Conservation (phyloP, 345 rosid species). For the Eucalyptus curtisii region DNA sequence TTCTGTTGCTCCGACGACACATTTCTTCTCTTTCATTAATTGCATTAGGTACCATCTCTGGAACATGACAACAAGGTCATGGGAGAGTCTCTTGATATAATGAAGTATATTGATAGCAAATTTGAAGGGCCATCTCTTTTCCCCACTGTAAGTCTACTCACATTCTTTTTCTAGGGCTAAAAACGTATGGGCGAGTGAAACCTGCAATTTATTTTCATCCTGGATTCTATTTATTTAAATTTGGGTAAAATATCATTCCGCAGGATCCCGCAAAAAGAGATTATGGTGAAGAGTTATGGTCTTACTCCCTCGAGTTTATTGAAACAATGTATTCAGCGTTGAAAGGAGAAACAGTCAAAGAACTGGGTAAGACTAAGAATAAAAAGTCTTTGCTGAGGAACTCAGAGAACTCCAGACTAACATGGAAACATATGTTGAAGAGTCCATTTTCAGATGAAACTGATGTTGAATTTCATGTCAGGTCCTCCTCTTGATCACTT, state of each 20-base stretch:
- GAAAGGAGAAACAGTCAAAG: conserved; percentile 48
- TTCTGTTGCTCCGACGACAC: background rate
- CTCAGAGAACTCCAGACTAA: background rate
- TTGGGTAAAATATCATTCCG: background rate
- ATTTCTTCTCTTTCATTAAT: background rate
- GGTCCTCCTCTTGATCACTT: conserved; percentile 66
- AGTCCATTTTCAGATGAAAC: background rate
- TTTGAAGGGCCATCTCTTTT: conserved; percentile 76
- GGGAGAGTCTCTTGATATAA: conserved; percentile 85
- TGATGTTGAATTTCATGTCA: conserved; percentile 1
- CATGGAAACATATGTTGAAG: background rate
- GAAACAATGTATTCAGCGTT: conserved; percentile 18
- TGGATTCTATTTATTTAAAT: background rate
- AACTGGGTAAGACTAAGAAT: conserved; percentile 30
- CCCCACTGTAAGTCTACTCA: conserved; percentile 29
- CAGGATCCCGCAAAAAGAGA: conserved; percentile 63
- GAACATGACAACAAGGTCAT: conserved; percentile 83
- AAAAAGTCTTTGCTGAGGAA: background rate
- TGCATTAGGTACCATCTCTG: conserved; percentile 67
- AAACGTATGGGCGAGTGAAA: background rate
- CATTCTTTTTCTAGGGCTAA: background rate
- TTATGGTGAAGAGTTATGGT: conserved; percentile 54
- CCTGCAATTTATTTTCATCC: background rate
- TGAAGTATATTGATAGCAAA: conserved; percentile 61
- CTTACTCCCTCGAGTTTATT: conserved; percentile 33